A percentile compares a stretch with the other conserved stretches of the same genome.
Evolutionary conservation across 1,139 yeast species (phyloP).

Genomic region (Kodamaea alishanica): DNA sequence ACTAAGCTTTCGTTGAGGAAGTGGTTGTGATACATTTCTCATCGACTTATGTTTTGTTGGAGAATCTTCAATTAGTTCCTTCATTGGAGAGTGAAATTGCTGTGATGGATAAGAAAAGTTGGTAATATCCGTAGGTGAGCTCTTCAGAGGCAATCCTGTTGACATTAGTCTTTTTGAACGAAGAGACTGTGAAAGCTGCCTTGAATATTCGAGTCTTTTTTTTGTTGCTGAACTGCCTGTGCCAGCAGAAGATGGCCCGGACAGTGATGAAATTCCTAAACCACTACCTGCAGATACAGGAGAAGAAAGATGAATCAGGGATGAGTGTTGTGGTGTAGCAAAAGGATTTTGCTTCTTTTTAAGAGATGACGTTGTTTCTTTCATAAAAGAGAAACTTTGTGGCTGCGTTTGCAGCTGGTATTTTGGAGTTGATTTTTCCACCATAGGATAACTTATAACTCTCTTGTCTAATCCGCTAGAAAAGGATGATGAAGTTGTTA

Average conservation of each 20-base stretch:
- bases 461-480: too few species aligned
- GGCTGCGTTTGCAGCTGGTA: constrained; percentile 9
- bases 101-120: constrained; percentile 11
- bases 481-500: too few species aligned
- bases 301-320: not conserved
- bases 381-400: constrained; percentile 32
- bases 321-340: constrained; percentile 2
- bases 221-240: constrained; percentile 11
- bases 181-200: constrained; percentile 16
- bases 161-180: constrained; percentile 17
- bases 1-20: constrained; percentile 6
- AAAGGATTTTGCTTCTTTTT: constrained; percentile 23
- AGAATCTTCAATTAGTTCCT: constrained; percentile 6
- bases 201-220: constrained; percentile 18
- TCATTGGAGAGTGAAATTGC: not conserved
- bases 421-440: constrained; percentile 6
- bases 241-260: not conserved
- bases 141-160: constrained; percentile 1
- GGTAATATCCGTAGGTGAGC: constrained; percentile 18
- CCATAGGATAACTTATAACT: too few species aligned
- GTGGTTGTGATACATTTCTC: constrained; percentile 10
- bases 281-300: not conserved
- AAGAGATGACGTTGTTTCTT: constrained; percentile 34
- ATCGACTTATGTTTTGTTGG: constrained; percentile 9
- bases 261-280: not conserved